Evolutionary conservation across 768 basidiomycete genomes (phyloP).

Genomic region (Termitomyces sp.): DNA sequence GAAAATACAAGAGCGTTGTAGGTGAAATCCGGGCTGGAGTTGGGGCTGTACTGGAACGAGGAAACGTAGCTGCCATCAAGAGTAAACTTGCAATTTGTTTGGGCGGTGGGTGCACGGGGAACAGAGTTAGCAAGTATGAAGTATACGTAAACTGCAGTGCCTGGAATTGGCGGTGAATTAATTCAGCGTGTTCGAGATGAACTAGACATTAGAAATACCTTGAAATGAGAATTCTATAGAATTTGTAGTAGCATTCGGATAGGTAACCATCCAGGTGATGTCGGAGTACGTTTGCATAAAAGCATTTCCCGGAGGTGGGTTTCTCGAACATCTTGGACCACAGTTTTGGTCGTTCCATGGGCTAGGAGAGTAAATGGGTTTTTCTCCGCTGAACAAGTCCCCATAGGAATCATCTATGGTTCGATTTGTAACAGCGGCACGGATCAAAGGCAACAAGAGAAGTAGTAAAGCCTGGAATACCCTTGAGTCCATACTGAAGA

Average conservation of each 20-base stretch:
- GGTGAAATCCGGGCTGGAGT: conserved; percentile 19
- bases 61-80: conserved; percentile 25
- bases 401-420: conserved; percentile 25
- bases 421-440: conserved; percentile 7
- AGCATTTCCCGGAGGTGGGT: conserved; percentile 6
- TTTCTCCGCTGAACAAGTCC: conserved; percentile 16
- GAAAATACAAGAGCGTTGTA: conserved; percentile 32
- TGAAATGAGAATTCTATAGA: conserved; percentile 16
- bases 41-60: conserved; percentile 27
- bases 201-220: neutral
- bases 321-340: conserved; percentile 10
- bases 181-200: neutral
- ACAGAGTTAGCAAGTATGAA: conserved; percentile 37
- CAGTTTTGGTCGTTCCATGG: conserved; percentile 19
- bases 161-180: conserved; percentile 16
- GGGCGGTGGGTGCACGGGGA: conserved; percentile 17
- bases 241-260: neutral
- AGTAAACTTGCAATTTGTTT: conserved; percentile 29
- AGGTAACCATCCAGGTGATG: conserved; percentile 9
- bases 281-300: conserved; percentile 20
- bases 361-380: conserved; percentile 18
- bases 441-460: neutral
- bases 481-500: neutral
- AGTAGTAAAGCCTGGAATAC: neutral
- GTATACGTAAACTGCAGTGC: conserved; percentile 37